Conservation (phyloP, 176 grass and related monocot species). For the Musa itinerans region DNA sequence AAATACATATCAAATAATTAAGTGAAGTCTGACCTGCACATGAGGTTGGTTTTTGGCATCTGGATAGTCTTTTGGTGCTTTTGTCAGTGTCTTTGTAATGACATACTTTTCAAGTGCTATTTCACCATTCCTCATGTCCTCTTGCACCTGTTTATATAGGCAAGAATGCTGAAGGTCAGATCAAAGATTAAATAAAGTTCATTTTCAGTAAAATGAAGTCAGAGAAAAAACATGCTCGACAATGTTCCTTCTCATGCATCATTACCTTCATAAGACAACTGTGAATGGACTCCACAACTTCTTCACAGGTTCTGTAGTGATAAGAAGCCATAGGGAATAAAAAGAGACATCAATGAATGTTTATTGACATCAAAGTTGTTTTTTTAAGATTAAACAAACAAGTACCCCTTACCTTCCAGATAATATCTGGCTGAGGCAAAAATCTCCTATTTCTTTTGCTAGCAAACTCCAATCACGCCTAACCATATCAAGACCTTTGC, state of each 20-base stretch:
- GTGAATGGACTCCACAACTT: conserved; percentile 66
- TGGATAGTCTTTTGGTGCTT: conserved; percentile 88
- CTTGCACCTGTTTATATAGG: conserved; percentile 63
- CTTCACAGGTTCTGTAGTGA: conserved; percentile 56
- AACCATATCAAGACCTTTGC: conserved; percentile 96
- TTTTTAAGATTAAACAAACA: background rate
- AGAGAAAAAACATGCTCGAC: background rate
- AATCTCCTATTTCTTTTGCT: conserved; percentile 86
- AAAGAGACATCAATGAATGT: background rate
- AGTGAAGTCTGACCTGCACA: conserved; percentile 61
- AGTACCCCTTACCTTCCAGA: conserved; percentile 56
- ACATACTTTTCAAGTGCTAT: conserved; percentile 86
- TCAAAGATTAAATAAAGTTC: background rate
- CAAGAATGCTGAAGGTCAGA: background rate
- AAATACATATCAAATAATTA: background rate
- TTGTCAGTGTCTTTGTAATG: conserved; percentile 95
- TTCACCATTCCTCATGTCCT: conserved; percentile 83
- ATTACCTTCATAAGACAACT: conserved; percentile 70
- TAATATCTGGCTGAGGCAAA: conserved; percentile 86
- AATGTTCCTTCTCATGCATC: background rate
- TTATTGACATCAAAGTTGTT: background rate
- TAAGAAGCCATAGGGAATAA: conserved; percentile 20
- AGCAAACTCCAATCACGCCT: conserved; percentile 98
- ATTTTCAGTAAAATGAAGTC: background rate
- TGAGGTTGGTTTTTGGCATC: conserved; percentile 99